phyloP scores from a whole-genome alignment of 768 basidiomycete genomes.

The Candolleomyces eurysporus region DNA sequence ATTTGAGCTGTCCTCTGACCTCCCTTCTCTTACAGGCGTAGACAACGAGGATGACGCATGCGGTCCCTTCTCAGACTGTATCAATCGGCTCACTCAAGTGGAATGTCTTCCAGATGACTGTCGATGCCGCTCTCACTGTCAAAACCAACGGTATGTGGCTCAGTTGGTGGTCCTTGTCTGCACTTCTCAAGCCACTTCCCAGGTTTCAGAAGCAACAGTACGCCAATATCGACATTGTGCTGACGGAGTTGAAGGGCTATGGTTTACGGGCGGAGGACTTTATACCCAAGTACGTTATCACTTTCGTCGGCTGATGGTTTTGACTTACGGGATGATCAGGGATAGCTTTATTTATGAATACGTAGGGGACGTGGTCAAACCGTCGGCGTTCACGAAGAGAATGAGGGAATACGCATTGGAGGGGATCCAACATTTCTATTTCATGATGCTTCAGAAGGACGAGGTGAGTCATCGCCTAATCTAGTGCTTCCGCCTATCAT shows the following conservation, averaged over 20 bases:
- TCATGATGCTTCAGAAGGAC: conserved; percentile 99
- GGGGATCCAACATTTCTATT: conserved; percentile 96
- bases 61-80: conserved; percentile 88
- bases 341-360: conserved; percentile 97
- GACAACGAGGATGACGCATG: conserved; percentile 71
- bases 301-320: neutral
- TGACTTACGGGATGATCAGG: conserved; percentile 38
- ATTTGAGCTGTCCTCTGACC: neutral
- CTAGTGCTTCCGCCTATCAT: neutral
- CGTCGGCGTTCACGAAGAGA: conserved; percentile 82
- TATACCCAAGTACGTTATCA: conserved; percentile 55
- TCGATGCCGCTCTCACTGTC: conserved; percentile 75
- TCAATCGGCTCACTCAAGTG: conserved; percentile 95
- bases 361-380: conserved; percentile 92
- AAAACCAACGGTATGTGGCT: conserved; percentile 82
- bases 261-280: conserved; percentile 79
- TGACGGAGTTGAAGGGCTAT: conserved; percentile 94
- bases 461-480: conserved; percentile 56
- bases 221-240: conserved; percentile 83
- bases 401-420: conserved; percentile 93
- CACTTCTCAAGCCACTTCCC: conserved; percentile 8
- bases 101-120: conserved; percentile 94
- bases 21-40: conserved; percentile 38
- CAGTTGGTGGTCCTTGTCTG: conserved; percentile 6
- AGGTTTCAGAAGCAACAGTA: conserved; percentile 90